Base-by-base conservation (phyloP, 2,329 filamentous ascomycete genomes). In the Arthroderma sp. region DNA sequence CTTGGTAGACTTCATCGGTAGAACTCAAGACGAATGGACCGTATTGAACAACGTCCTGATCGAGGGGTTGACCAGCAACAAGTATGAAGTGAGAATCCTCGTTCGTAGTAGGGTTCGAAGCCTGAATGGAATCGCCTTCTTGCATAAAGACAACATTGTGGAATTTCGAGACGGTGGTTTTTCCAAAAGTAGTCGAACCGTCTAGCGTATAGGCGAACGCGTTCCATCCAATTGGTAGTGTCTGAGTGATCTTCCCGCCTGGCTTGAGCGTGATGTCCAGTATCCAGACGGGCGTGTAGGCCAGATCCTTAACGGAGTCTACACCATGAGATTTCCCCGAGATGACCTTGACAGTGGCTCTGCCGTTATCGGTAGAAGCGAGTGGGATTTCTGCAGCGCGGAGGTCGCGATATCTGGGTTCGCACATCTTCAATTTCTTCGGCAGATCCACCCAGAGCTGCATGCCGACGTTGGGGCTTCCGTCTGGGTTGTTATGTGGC, bases 261-360 rank as follows among this genome's bases (percentile, higher is more conserved):
- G 91, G 90, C 65, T 82, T 75, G 56, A 97, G 81, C 19, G 81
- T 83, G 55, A 96, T 77, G 69, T 97, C 91, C 47, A 97, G 78
- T 61, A 95, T 79, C 91, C 91, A 97, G n/a, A 97, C 90, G 0
- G 93, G 93, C 1, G 91, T 97, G 73, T 97, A 96, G 13, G 91
- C 91, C 47, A 97, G 77, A 67, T 97, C 91, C 68, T 91, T 84
- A 56, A 95, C 81, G 13, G 85, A 89, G 68, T 96, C 91, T 55
- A 93, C 81, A 47, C 88, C 91, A 66, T 90, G 85, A 56, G 83
- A 85, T 68, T 86, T 83, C 19, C 91, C 93, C 0, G 85, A 91
- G 64, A 97, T 97, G 63, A 97, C 87, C 74, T 95, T 96, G 63
- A 97, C 79, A 41, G 77, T 78, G 17, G 95, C 89, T 61, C 81